Evolutionary conservation across 805 yeast species (phyloP), one percentile per base, ranked within the genome.

Genomic region (Candida endomychidarum): DNA sequence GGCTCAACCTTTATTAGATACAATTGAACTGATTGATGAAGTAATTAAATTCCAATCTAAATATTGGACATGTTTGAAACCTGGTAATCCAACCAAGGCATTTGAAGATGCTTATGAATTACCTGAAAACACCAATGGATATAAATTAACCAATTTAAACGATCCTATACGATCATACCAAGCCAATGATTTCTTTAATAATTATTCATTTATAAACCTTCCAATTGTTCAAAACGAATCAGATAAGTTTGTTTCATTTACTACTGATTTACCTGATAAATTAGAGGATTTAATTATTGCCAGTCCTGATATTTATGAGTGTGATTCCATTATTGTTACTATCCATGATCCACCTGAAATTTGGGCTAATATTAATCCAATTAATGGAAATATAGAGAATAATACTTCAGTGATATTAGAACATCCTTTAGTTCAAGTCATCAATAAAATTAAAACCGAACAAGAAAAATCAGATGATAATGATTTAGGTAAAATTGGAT

Each of bases 281-380:
- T 68, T 72, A 52, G 85, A 76, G 40, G 86, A 77, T 57, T 82
- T 77, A 50, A 78, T 83, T 9, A 56, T 87, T 34, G 81, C 90
- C n/a, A 75, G 90, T 10, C 81, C 87, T 8, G 74, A 78, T 40
- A 74, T 90, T 18, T 78, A 78, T 57, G 75, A 77, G 9, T 65
- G 81, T 26, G 74, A 78, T n/a, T 77, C 83, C 5, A 61, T 90
- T 5, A 65, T 89, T 8, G 66, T 91, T 7, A 58, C 86, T 5
- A 78, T 90, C 14, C 98, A 90, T 60, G 98, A 90, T 54, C 87
- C 97, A 2, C 86, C 96, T 5, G 90, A 88, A 43, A 74, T 93
- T 5, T 89, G 96, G 96, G 96, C 95, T 2, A 79, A 82, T 49
- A 67, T 82, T 27, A 89, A 88, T 57, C 86, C 96, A 0, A 61